Evolutionary conservation across 2,329 filamentous ascomycete species (phyloP).

Genomic region (Microsporum canis): DNA sequence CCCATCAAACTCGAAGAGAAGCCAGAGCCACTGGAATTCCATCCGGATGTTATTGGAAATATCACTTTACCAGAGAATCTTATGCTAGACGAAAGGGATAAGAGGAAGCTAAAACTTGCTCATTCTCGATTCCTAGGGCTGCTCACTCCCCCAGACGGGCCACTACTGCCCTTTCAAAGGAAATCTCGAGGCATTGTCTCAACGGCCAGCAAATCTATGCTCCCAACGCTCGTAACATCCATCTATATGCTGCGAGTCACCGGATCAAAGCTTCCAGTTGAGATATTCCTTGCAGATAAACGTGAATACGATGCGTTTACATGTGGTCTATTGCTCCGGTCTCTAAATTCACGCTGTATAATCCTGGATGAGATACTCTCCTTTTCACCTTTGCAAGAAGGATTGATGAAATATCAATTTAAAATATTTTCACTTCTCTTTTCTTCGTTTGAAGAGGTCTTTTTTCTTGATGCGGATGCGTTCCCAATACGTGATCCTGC

Average conservation of each 20-base stretch:
- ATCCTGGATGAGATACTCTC: conserved; percentile 26
- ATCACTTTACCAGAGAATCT: conserved; percentile 14
- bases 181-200: conserved; percentile 14
- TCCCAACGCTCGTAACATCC: conserved; percentile 25
- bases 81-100: conserved; percentile 10
- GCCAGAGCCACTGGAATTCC: conserved; percentile 13
- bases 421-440: conserved; percentile 48
- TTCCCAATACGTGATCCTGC: conserved; percentile 41
- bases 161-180: conserved; percentile 8
- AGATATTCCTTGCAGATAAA: conserved; percentile 25
- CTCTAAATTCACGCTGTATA: conserved; percentile 25
- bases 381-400: conserved; percentile 34
- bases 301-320: conserved; percentile 23
- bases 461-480: conserved; percentile 49
- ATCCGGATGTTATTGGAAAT: conserved; percentile 12
- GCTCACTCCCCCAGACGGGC: conserved; percentile 8
- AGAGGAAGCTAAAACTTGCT: conserved; percentile 11
- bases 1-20: conserved; percentile 12
- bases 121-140: conserved; percentile 11
- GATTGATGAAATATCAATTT: conserved; percentile 49
- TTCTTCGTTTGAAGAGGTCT: conserved; percentile 47
- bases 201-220: conserved; percentile 17
- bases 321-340: conserved; percentile 23
- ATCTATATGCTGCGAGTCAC: conserved; percentile 27
- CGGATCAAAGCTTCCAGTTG: conserved; percentile 27